Evolutionary conservation across 2,329 filamentous ascomycete species (phyloP), one percentile per base, ranked within the genome.

Genomic region (Trematosphaeria pertusa): DNA sequence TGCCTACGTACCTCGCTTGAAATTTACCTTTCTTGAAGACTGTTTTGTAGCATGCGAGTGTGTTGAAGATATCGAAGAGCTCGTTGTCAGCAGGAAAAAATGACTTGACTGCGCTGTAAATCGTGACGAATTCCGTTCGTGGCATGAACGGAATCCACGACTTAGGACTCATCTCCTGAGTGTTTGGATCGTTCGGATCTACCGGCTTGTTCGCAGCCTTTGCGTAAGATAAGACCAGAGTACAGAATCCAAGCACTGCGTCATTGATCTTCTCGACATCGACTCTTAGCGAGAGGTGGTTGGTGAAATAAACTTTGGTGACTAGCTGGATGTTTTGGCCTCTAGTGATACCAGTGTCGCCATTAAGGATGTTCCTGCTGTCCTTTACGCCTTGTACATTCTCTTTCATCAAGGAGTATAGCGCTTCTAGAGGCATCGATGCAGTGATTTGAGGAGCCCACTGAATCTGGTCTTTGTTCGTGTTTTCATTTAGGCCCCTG

Each of bases 231-330:
- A 59, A 28, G 17, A 59, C 46, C 4, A 59, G 35, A 14, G 54
- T 56, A 32, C 39, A 55, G 40, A 59, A 59, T n/a, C 52, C 56
- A 41, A 59, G 56, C 33, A 58, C 52, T 21, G 55, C 56, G 30
- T 43, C 46, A 20, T 41, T 59, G 43, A 56, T 41, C 22, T 49
- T 56, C 41, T 8, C 22, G 12, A 5, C 15, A 31, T 52, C 15
- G 48, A 45, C 14, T 22, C 50, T 36, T 37, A 46, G 32, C 11
- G 15, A 19, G 34, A 37, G 4, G 19, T n/a, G 22, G 14, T 57
- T 38, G n/a, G n/a, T n/a, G 36, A 55, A 55, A 35, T 46, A 48
- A 3, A 43, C 31, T 37, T 39, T 26, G 20, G 38, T 52, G 15
- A 57, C 52, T 39, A 42, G 37, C 18, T 50, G 37, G 19, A 52